These are phyloP conservation scores for Gymnopilus junonius DNA, from an alignment of 768 basidiomycete species.

Conservation along the genomic window DNA sequence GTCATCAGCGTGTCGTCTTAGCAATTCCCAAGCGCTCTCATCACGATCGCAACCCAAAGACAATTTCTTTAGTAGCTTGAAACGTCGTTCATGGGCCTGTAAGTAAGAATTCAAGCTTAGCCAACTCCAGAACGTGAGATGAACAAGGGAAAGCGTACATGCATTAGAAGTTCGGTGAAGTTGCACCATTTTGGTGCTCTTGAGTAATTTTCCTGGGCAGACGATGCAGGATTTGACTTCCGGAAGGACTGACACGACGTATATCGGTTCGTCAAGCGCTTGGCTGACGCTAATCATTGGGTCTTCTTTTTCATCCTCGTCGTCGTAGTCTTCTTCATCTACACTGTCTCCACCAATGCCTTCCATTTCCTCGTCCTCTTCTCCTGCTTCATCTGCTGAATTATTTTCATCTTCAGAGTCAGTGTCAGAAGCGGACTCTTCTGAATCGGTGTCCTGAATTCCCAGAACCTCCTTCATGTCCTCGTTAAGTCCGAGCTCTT, in stretches of 20 bases:
- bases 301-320: slow-evolving; percentile 35
- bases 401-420: slow-evolving; percentile 26
- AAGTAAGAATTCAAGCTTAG: slow-evolving; percentile 4
- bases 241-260: slow-evolving; percentile 57
- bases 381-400: slow-evolving; percentile 26
- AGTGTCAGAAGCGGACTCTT: slow-evolving; percentile 64
- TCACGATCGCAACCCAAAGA: slow-evolving; percentile 43
- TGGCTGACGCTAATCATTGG: slow-evolving; percentile 58
- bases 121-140: slow-evolving; percentile 7
- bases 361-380: slow-evolving; percentile 22
- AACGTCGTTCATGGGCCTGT: slow-evolving; percentile 69
- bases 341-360: slow-evolving; percentile 29
- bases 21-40: slow-evolving; percentile 53
- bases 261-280: slow-evolving; percentile 68
- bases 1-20: slow-evolving; percentile 31
- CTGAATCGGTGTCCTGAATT: slow-evolving; percentile 76
- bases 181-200: slow-evolving; percentile 56
- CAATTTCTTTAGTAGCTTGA: slow-evolving; percentile 51
- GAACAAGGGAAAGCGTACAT: slow-evolving; percentile 41
- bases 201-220: slow-evolving; percentile 77
- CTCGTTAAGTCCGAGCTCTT: slow-evolving; percentile 64
- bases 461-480: slow-evolving; percentile 69
- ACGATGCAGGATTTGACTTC: slow-evolving; percentile 63
- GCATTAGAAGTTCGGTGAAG: slow-evolving; percentile 68
- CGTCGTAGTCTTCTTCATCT: slow-evolving; percentile 31